Evolutionary conservation across 208 protist genomes (phyloP), one percentile per base, ranked within the genome.

Genomic region (Trypanosoma rangeli): DNA sequence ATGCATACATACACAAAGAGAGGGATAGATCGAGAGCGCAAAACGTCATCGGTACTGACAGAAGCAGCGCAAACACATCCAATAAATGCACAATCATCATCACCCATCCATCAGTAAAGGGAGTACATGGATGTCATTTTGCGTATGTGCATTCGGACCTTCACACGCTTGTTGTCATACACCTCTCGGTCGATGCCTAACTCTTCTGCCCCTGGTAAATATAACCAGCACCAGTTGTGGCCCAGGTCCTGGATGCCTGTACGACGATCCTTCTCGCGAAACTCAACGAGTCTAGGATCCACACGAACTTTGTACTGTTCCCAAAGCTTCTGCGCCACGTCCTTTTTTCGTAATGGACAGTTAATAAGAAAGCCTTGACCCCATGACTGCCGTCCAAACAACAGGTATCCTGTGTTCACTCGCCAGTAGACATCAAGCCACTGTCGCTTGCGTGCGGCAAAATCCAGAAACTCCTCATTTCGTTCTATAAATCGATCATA

Each of bases 361-460:
- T 97, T 97, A 35, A 97, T 70, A 50, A 94, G 70, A 82, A 84
- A 97, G 3, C 92, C 92, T 69, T 94, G 87, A 39, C 92, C 92
- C 88, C 89, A 97, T 44, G 89, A 94, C 67, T 94, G 87, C 3
- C 92, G 85, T 0, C 88, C 89, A 64, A 95, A 94, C 42, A 97
- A 75, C 33, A 97, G 78, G 73, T 97, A 97, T 42, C 92, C 92
- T 0, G 92, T 97, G 78, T 97, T 97, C 28, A 97, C 92, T 48
- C 92, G 87, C 90, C 92, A 97, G 80, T 97, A 97, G 26, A 97
- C 88, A 64, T 97, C 92, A 12, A 97, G 79, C 90, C 92, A 97
- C 79, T 97, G 92, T 59, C 92, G 83, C 79, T 97, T 97, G 52
- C 92, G 87, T 0, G 92, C 82, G 31, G 89, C 89, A 62, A 97